Conservation (phyloP, 176 grass and related monocot genomes). For the Saccharum officinarum region DNA sequence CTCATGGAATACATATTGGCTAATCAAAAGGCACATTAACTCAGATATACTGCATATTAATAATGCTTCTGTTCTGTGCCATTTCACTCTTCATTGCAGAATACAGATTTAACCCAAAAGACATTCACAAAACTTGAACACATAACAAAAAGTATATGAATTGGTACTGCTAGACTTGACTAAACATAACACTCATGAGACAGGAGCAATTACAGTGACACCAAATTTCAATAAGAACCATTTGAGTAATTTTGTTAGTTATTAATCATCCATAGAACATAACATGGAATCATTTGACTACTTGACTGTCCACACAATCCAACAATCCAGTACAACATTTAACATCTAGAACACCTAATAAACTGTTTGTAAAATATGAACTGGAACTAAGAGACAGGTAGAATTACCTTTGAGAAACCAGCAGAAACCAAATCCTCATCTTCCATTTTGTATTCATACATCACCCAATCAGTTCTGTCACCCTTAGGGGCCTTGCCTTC, state of each 20-base stretch:
- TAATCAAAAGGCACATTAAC: neutral
- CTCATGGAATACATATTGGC: neutral
- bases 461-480: conserved; percentile 85
- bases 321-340: neutral
- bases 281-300: neutral
- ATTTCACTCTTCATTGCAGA: neutral
- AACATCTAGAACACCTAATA: neutral
- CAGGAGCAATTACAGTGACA: neutral
- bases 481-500: conserved; percentile 78
- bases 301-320: neutral
- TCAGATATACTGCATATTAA: neutral
- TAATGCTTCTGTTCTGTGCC: neutral
- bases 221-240: neutral
- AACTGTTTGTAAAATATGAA: neutral
- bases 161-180: neutral
- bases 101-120: neutral
- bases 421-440: conserved; percentile 44
- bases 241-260: neutral
- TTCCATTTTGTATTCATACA: conserved; percentile 93
- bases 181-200: neutral
- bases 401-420: conserved; percentile 70
- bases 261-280: neutral
- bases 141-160: neutral
- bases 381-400: neutral
- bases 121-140: neutral